Evolutionary conservation across 2,329 filamentous ascomycete genomes (phyloP), one percentile per base, ranked within the genome.

Genomic region (Hyphodiscus sp.): DNA sequence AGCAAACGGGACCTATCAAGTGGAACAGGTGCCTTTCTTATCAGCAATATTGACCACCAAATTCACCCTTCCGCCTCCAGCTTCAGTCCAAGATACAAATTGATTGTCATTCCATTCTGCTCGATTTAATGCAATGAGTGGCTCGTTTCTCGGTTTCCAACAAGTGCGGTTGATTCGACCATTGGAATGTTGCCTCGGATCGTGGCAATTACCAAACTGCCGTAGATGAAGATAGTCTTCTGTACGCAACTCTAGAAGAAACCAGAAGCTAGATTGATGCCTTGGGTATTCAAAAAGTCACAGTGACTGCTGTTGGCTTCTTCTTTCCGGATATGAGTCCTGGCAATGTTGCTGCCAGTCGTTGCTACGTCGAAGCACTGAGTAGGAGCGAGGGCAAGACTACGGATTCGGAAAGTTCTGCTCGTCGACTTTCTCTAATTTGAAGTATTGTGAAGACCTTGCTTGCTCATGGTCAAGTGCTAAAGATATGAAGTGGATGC

Each of bases 31-130:
- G 0, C 69, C 65, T 5, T 72, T 73, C 43, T 76, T 74, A 53
- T 78, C 76, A 20, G 77, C 64, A 51, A 78, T 78, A 57, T 79
- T 78, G 46, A 78, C 65, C 1, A 76, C 68, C 0, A 78, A 55
- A 53, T 77, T 74, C 0, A 77, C 64, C 74, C 76, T 78, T 30
- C 56, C 71, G 9, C 49, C 42, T 20, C 46, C 11, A 26, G 23
- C 23, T 18, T 61, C 68, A 13, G 54, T 65, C 53, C 68, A 64
- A 11, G 66, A 52, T 38, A 76, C 66, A 51, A 75, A 73, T 20
- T 73, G 69, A 41, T 55, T 45, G 5, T 63, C 53, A 49, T 76
- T 69, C 71, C 72, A 76, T 52, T 67, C 23, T 11, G 46, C 47
- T 7, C 66, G 63, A 0, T 66, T 55, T 4, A 73, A 61, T 10